Base-by-base conservation (phyloP, 768 basidiomycete species). In the Boletus rubroflammeus region DNA sequence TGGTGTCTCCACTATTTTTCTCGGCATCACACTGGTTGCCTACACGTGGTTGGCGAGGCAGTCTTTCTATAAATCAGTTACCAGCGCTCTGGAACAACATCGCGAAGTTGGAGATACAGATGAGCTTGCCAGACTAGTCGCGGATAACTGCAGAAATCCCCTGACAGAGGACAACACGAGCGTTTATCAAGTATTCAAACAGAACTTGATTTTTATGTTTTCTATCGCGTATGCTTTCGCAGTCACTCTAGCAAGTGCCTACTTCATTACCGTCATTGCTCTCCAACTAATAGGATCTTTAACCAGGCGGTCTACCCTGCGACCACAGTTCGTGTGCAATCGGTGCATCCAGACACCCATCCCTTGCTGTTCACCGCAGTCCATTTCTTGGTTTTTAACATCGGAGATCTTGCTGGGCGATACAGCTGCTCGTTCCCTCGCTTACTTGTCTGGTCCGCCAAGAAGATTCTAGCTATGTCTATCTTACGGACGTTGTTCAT, bases 281-380 rank as follows among this genome's bases (percentile, higher is more conserved):
- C 39, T 49, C 45, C 54, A 44, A 51, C 36, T 60, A 46, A 58
- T 38, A 23, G 23, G 5, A 5, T 48, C 45, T 49, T 54, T 23
- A 36, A 53, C 29, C 42, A 96, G 93, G 80, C 93, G 29, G 86
- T 95, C 44, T 96, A 82, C 72, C 94, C 94, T 5, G 81, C 93
- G 0, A 86, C 93, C 58, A 94, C 94, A 3, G 81, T 85, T 4
- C 87, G 86, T 0, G 82, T 97, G 49, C 69, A 72, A 35, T 81
- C 94, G 3, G 82, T 81, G 14, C 85, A 85, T 57, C 78, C 81
- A 3, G 65, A 68, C 25, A 81, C 78, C 38, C 90, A 93, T 60
- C 90, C 92, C 0, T 75, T 93, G n/a, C 76, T 96, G 26, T 97
- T 97, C 74, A 85, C 74, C 54, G 79, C 87, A 4, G 55, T 86